phyloP scores from a whole-genome alignment of 495 filamentous ascomycete species.

The Penicillium cataractarum region DNA sequence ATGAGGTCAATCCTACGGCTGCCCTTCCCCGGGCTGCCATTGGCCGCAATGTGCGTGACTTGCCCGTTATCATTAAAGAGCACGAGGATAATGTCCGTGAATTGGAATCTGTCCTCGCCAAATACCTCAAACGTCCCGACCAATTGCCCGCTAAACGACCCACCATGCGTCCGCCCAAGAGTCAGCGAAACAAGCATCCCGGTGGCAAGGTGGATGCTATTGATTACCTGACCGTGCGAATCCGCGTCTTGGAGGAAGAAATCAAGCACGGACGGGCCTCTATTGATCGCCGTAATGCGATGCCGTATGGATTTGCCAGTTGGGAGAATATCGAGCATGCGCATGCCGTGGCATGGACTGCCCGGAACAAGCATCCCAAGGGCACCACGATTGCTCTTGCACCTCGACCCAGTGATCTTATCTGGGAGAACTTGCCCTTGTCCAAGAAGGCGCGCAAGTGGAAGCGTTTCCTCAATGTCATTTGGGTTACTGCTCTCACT shows the following conservation, averaged over 20 bases:
- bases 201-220: constrained; percentile 81
- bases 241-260: constrained; percentile 77
- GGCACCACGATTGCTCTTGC: constrained; percentile 80
- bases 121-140: constrained; percentile 86
- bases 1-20: constrained; percentile 71
- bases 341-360: constrained; percentile 81
- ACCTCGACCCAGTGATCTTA: constrained; percentile 86
- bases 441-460: constrained; percentile 65
- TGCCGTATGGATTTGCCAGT: constrained; percentile 92
- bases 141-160: constrained; percentile 79
- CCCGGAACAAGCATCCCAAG: constrained; percentile 77
- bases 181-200: constrained; percentile 52
- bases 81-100: constrained; percentile 80
- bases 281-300: constrained; percentile 82
- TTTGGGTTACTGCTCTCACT: constrained; percentile 83
- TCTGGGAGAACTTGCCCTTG: constrained; percentile 91
- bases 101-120: constrained; percentile 81
- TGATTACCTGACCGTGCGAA: constrained; percentile 85
- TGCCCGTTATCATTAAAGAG: constrained; percentile 81
- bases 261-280: constrained; percentile 80
- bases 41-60: constrained; percentile 86
- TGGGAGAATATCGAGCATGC: constrained; percentile 87
- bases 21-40: constrained; percentile 79
- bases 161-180: constrained; percentile 74
- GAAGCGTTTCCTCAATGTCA: constrained; percentile 74